phyloP scores from a whole-genome alignment of 352 stramenopile species.

The Globisporangium recalcitrans region DNA sequence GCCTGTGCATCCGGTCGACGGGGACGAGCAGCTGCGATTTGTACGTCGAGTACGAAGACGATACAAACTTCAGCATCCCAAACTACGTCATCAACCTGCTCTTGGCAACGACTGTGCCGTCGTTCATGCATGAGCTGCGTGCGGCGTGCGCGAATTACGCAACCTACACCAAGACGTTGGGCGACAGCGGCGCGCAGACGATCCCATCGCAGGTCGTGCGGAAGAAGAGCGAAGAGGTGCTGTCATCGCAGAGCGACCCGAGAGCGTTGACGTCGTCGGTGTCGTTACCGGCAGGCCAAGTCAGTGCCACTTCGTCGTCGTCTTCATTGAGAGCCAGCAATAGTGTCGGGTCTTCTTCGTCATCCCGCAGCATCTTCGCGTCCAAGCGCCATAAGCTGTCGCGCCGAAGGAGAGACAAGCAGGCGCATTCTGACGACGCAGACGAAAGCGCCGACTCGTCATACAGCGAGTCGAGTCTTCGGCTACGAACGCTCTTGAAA shows the following conservation, averaged over 20 bases:
- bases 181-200: slow-evolving; percentile 28
- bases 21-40: slow-evolving; percentile 60
- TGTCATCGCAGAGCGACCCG: not conserved
- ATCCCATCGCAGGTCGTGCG: slow-evolving; percentile 57
- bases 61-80: slow-evolving; percentile 73
- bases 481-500: slow-evolving; percentile 7
- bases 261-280: not conserved
- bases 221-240: slow-evolving; percentile 16
- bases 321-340: not conserved
- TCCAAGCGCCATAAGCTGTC: slow-evolving; percentile 8
- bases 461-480: slow-evolving; percentile 8
- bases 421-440: not conserved
- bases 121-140: slow-evolving; percentile 56
- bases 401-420: not conserved
- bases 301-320: not conserved
- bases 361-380: not conserved
- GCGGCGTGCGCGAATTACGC: slow-evolving; percentile 56
- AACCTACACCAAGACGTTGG: slow-evolving; percentile 36
- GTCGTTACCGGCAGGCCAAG: not conserved
- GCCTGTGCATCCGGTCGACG: slow-evolving; percentile 55
- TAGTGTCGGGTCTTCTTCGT: not conserved
- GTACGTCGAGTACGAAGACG: slow-evolving; percentile 72
- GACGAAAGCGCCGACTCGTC: slow-evolving; percentile 8
- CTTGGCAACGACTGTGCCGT: slow-evolving; percentile 42
- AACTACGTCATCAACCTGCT: slow-evolving; percentile 64